These are phyloP conservation scores for Trichophyton verrucosum DNA, from an alignment of 2,329 filamentous ascomycete species.

Conservation along the genomic window DNA sequence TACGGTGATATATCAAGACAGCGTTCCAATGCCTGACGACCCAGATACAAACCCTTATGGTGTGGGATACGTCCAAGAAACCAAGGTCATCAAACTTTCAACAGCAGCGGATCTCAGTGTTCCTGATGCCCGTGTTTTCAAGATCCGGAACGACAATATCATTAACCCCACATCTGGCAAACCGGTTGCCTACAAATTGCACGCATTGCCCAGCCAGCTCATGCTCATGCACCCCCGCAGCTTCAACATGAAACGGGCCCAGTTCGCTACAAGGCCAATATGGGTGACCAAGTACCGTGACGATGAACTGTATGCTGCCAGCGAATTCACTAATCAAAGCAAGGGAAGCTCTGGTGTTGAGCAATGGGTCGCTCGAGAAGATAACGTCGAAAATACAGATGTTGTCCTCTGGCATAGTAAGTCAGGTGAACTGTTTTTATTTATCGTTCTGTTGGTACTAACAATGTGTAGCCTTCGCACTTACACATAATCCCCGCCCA, in stretches of 20 bases:
- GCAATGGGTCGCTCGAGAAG: slow-evolving; percentile 38
- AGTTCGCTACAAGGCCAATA: slow-evolving; percentile 44
- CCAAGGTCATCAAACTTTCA: slow-evolving; percentile 38
- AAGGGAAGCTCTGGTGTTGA: slow-evolving; percentile 43
- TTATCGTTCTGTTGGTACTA: not conserved
- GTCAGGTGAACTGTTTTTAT: slow-evolving; percentile 23
- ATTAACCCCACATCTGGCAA: slow-evolving; percentile 44
- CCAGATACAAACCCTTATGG: slow-evolving; percentile 40
- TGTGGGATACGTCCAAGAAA: slow-evolving; percentile 38
- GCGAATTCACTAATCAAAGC: slow-evolving; percentile 46
- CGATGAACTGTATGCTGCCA: slow-evolving; percentile 41
- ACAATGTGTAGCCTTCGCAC: slow-evolving; percentile 32
- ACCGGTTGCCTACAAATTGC: slow-evolving; percentile 45
- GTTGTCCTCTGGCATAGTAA: slow-evolving; percentile 30
- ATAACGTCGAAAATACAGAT: slow-evolving; percentile 38
- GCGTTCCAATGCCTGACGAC: slow-evolving; percentile 47
- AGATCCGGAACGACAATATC: slow-evolving; percentile 43
- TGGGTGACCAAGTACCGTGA: slow-evolving; percentile 46
- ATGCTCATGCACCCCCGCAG: slow-evolving; percentile 40
- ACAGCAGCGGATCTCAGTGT: slow-evolving; percentile 39
- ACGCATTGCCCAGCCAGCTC: slow-evolving; percentile 45
- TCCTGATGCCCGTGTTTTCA: slow-evolving; percentile 42
- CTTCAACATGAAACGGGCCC: slow-evolving; percentile 39
- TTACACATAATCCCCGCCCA: slow-evolving; percentile 52
- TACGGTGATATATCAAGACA: slow-evolving; percentile 46